Conservation (phyloP, 1,139 yeast genomes). For the Hansenula anomala region DNA sequence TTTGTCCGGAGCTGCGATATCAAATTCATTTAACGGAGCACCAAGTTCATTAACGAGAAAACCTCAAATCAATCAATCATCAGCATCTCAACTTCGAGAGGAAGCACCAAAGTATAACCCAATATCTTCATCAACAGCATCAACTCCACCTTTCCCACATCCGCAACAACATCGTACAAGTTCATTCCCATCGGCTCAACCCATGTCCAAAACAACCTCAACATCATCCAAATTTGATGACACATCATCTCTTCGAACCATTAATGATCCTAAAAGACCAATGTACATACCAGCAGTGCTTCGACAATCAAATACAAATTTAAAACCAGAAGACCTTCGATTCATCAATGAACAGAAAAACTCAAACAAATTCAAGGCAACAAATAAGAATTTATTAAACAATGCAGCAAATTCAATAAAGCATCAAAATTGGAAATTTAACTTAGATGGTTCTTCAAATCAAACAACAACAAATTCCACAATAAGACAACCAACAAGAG, state of each 20-base stretch:
- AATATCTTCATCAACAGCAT: neutral
- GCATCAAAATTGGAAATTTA: neutral
- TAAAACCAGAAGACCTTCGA: constrained; percentile 30
- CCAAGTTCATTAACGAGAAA: constrained; percentile 8
- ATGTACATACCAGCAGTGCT: constrained; percentile 88
- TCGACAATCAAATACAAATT: constrained; percentile 45
- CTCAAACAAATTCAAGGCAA: constrained; percentile 2
- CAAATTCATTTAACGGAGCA: constrained; percentile 1
- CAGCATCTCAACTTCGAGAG: constrained; percentile 10
- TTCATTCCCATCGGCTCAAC: constrained; percentile 6
- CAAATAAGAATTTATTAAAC: neutral
- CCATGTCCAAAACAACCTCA: neutral
- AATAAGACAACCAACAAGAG: constrained; percentile 48
- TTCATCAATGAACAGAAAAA: constrained; percentile 21
- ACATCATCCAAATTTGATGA: constrained; percentile 3
- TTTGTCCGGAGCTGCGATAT: neutral
- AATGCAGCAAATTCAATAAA: neutral
- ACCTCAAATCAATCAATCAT: constrained; percentile 11
- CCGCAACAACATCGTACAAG: constrained; percentile 1
- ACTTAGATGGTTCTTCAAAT: too few relatives aligned
- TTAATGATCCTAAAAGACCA: constrained; percentile 74
- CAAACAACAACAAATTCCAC: too few relatives aligned
- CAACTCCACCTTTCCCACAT: too few relatives aligned
- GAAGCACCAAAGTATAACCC: constrained; percentile 1
- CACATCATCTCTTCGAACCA: constrained; percentile 37